Conservation (phyloP, 1,284 basidiomycete genomes). For the Agaricales sp. region DNA sequence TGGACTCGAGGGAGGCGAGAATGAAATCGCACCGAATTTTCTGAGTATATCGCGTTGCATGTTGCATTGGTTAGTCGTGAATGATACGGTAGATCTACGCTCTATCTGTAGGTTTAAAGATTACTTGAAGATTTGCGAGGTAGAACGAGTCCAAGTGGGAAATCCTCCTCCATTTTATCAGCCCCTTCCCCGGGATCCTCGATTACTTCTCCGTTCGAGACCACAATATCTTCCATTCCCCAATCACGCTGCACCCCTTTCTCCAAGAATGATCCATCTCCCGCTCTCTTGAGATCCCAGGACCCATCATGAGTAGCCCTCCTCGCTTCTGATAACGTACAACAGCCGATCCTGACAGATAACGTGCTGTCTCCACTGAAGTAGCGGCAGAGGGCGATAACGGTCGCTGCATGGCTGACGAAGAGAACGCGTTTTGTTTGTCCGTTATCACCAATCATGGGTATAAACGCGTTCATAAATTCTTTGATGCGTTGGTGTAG, state of each 20-base stretch:
- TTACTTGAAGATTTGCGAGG: background rate
- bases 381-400: slow-evolving; percentile 57
- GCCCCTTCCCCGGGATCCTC: background rate
- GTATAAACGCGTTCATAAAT: slow-evolving; percentile 42
- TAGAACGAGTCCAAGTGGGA: background rate
- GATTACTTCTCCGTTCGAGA: slow-evolving; percentile 35
- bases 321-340: slow-evolving; percentile 47
- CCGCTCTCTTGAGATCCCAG: slow-evolving; percentile 39
- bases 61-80: no score
- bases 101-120: no score
- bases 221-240: slow-evolving; percentile 67
- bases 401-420: slow-evolving; percentile 73
- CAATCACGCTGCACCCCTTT: slow-evolving; percentile 62
- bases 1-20: no score
- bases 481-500: slow-evolving; percentile 52
- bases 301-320: slow-evolving; percentile 17
- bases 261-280: slow-evolving; percentile 47
- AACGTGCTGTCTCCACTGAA: slow-evolving; percentile 42
- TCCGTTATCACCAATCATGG: slow-evolving; percentile 26
- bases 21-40: no score
- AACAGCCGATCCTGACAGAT: slow-evolving; percentile 57
- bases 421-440: slow-evolving; percentile 47
- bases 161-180: background rate
- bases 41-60: no score
- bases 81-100: no score